These are phyloP conservation scores for Dalbergia cochinchinensis DNA, from an alignment of 306 rosid genomes.

Conservation along the genomic window DNA sequence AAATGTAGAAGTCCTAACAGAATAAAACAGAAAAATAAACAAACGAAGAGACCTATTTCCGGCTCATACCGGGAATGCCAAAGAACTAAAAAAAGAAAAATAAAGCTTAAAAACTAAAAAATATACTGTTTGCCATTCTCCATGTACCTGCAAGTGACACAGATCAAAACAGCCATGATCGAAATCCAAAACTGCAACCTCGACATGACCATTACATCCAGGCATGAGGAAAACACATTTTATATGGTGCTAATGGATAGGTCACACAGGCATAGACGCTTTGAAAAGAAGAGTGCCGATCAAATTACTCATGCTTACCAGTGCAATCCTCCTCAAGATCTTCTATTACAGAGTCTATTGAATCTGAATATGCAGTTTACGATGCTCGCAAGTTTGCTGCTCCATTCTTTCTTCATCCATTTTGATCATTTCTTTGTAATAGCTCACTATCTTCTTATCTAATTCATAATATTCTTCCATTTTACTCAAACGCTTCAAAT, in stretches of 20 bases:
- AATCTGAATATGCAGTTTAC: conserved; percentile 45
- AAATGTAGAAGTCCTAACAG: background rate
- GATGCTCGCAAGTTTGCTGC: conserved; percentile 46
- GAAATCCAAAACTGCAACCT: conserved; percentile 10
- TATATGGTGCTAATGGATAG: background rate
- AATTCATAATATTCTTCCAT: conserved; percentile 89
- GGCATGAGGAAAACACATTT: background rate
- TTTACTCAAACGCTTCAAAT: conserved; percentile 81
- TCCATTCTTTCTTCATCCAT: conserved; percentile 53
- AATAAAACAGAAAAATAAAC: background rate
- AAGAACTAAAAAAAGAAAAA: background rate
- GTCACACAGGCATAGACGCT: background rate
- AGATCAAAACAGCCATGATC: background rate
- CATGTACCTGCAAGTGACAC: background rate
- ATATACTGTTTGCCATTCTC: background rate
- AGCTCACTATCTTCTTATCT: conserved; percentile 85
- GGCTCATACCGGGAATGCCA: background rate
- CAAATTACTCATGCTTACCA: conserved; percentile 44
- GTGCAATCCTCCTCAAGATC: conserved; percentile 42
- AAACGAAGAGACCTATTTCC: background rate
- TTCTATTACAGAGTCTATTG: conserved; percentile 48
- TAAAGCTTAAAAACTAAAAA: background rate
- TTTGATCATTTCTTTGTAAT: conserved; percentile 69
- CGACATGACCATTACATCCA: conserved; percentile 4
- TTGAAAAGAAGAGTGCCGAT: conserved; percentile 10